Evolutionary conservation across 164 flowering plant species (phyloP).

Genomic region (Aristolochia fimbriata): DNA sequence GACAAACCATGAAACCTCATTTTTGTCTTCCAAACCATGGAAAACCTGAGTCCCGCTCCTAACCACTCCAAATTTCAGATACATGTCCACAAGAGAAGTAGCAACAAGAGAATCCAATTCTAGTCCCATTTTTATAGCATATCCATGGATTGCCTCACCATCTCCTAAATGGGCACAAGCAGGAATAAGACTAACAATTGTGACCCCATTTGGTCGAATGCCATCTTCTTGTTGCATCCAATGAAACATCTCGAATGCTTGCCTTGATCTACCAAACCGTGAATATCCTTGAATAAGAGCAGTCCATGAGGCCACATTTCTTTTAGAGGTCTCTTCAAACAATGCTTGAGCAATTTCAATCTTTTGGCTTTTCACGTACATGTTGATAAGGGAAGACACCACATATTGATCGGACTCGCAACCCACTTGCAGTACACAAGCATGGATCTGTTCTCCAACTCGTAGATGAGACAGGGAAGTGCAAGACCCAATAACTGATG

Average conservation of each 20-base stretch:
- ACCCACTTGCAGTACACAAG: conserved; percentile 2
- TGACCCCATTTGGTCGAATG: conserved; percentile 6
- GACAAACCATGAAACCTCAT: conserved; percentile 11
- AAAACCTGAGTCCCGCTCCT: conserved; percentile 5
- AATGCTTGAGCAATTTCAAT: conserved; percentile 3
- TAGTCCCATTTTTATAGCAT: conserved; percentile 5
- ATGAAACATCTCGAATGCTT: conserved; percentile 7
- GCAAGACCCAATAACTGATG: conserved; percentile 9
- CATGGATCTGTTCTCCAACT: conserved; percentile 8
- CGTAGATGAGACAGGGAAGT: conserved; percentile 1
- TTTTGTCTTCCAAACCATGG: conserved; percentile 9
- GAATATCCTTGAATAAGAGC: conserved; percentile 8
- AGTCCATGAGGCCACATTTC: conserved; percentile 13
- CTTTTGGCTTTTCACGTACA: conserved; percentile 2
- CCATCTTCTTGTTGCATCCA: conserved; percentile 8
- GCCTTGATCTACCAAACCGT: neutral
- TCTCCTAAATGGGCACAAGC: conserved; percentile 7
- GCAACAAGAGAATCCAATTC: conserved; percentile 7
- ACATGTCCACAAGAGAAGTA: conserved; percentile 11
- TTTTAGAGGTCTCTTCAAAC: conserved; percentile 8
- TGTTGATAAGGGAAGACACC: conserved; percentile 6
- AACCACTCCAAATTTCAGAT: conserved; percentile 3
- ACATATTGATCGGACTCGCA: conserved; percentile 8
- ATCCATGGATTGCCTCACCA: conserved; percentile 3
- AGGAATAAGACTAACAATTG: conserved; percentile 12